Percentiles rank a stretch among this genome's conserved stretches.
Conservation (phyloP, 805 yeast genomes). For the Saturnispora silvae region DNA sequence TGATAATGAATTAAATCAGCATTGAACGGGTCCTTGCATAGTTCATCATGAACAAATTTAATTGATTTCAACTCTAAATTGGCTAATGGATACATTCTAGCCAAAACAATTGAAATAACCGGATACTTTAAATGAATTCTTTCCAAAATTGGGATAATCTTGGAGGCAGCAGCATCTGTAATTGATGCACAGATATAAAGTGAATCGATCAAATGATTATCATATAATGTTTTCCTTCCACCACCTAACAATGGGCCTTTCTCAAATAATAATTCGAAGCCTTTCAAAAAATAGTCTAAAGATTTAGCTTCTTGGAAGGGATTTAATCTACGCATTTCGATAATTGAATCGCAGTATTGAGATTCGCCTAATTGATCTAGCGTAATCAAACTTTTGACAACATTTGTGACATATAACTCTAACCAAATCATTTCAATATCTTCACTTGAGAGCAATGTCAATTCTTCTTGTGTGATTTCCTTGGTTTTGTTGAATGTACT, state of each 20-base stretch:
- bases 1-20: conserved; percentile 44
- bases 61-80: conserved; percentile 55
- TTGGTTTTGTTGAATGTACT: no score
- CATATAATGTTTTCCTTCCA: conserved; percentile 43
- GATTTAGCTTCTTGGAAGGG: conserved; percentile 47
- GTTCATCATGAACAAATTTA: conserved; percentile 38
- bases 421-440: conserved; percentile 45
- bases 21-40: conserved; percentile 33
- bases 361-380: conserved; percentile 59
- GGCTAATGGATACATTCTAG: conserved; percentile 39
- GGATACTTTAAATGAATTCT: conserved; percentile 44
- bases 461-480: conserved; percentile 17
- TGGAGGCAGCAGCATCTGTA: conserved; percentile 53
- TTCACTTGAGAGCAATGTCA: neutral
- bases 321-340: conserved; percentile 74
- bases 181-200: conserved; percentile 53
- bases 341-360: conserved; percentile 55
- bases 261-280: conserved; percentile 55
- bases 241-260: conserved; percentile 62
- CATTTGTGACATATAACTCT: conserved; percentile 57
- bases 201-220: conserved; percentile 68
- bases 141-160: conserved; percentile 48
- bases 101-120: conserved; percentile 46
- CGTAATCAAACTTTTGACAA: conserved; percentile 63
- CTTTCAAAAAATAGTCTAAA: conserved; percentile 46